Conservation (phyloP, 176 grass and related monocot genomes). For the Paspalum notatum region DNA sequence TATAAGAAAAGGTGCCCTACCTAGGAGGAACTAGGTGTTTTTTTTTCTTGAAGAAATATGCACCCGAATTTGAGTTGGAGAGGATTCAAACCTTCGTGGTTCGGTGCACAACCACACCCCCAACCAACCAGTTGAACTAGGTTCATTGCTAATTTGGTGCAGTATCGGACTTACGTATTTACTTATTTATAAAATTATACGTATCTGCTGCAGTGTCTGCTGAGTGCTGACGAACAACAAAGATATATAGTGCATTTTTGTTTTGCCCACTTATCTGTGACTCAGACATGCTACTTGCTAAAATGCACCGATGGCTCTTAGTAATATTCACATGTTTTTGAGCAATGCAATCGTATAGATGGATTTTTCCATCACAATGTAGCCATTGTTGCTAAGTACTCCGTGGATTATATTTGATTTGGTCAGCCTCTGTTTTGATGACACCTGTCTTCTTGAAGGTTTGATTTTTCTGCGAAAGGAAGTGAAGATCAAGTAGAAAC, state of each 20-base stretch:
- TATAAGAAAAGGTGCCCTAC: too few species aligned
- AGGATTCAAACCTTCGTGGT: too few species aligned
- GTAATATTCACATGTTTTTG: conserved; percentile 5
- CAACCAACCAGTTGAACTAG: too few species aligned
- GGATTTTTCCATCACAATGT: not conserved
- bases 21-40: too few species aligned
- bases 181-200: not conserved
- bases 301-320: not conserved
- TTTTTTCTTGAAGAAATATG: too few species aligned
- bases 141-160: too few species aligned
- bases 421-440: conserved; percentile 11
- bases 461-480: conserved; percentile 77
- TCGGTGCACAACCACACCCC: too few species aligned
- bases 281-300: not conserved
- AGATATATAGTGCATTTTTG: not conserved
- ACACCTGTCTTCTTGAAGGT: conserved; percentile 56
- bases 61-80: too few species aligned
- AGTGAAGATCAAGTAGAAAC: conserved; percentile 69
- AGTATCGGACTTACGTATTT: not conserved
- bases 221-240: not conserved
- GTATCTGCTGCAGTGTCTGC: too few species aligned
- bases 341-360: not conserved
- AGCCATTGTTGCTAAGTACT: not conserved
- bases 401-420: conserved; percentile 16
- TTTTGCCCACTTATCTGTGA: not conserved